Conservation (phyloP, 2,329 filamentous ascomycete species). For the Aaosphaeria arxii region DNA sequence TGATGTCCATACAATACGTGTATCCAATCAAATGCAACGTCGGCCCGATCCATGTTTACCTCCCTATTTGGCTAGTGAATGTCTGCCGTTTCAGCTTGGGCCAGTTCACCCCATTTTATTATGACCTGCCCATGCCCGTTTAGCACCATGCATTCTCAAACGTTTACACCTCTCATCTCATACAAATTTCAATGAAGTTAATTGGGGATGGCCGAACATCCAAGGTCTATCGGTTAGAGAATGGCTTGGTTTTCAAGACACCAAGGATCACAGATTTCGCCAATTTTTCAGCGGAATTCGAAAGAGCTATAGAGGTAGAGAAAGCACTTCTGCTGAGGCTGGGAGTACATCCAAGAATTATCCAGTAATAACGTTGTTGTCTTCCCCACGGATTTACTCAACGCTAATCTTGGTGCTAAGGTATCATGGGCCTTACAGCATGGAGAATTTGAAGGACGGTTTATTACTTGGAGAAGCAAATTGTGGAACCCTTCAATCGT, state of each 20-base stretch:
- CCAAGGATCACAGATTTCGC: background rate
- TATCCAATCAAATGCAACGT: too few species aligned
- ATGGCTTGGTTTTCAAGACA: slow-evolving; percentile 6
- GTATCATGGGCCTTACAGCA: slow-evolving; percentile 7
- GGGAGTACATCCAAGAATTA: slow-evolving; percentile 2
- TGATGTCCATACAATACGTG: too few species aligned
- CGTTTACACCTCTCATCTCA: too few species aligned
- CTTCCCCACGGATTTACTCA: background rate
- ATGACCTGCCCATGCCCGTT: too few species aligned
- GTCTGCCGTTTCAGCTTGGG: too few species aligned
- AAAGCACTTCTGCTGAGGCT: slow-evolving; percentile 1
- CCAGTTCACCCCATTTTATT: too few species aligned
- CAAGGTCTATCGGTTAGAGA: slow-evolving; percentile 3
- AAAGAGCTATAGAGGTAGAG: slow-evolving; percentile 6
- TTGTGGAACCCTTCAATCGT: background rate
- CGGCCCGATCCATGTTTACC: too few species aligned
- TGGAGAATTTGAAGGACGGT: slow-evolving; percentile 1
- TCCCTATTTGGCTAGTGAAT: too few species aligned
- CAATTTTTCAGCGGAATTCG: slow-evolving; percentile 1
- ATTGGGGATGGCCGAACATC: slow-evolving; percentile 8
- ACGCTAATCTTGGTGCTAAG: slow-evolving; percentile 3
- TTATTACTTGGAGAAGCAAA: background rate
- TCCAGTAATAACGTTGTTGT: slow-evolving; percentile 3
- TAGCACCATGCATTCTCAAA: too few species aligned
- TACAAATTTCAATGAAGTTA: too few species aligned